Evolutionary conservation across 768 basidiomycete species (phyloP).

Genomic region (Pleurotus salmoneostramineus): DNA sequence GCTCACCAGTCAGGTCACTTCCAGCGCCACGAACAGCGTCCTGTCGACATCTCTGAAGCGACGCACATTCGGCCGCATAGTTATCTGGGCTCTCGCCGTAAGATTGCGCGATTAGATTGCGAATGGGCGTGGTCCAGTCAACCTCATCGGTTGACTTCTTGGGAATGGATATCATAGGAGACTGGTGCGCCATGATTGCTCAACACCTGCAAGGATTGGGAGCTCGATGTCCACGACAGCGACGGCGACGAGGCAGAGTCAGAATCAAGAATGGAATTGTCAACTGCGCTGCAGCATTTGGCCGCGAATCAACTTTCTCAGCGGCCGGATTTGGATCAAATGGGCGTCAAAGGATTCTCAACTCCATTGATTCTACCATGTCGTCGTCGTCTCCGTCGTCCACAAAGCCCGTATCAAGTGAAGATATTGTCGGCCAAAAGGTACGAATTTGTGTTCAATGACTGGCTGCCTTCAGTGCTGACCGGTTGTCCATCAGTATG

Average conservation of each 20-base stretch:
- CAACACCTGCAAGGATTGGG: background rate
- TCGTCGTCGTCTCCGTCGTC: slow-evolving; percentile 27
- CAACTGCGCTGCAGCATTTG: background rate
- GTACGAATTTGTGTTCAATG: slow-evolving; percentile 33
- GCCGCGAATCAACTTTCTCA: background rate
- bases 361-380: slow-evolving; percentile 21
- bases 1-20: slow-evolving; percentile 87
- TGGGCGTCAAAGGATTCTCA: background rate
- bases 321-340: background rate
- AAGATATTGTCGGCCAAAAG: slow-evolving; percentile 89
- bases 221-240: background rate
- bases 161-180: slow-evolving; percentile 89
- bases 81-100: slow-evolving; percentile 92
- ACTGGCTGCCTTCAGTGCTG: slow-evolving; percentile 9
- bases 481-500: slow-evolving; percentile 49
- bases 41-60: slow-evolving; percentile 87
- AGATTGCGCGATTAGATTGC: slow-evolving; percentile 80
- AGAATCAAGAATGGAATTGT: background rate
- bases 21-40: slow-evolving; percentile 97
- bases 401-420: slow-evolving; percentile 73
- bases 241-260: background rate
- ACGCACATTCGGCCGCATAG: slow-evolving; percentile 79
- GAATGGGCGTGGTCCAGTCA: slow-evolving; percentile 91
- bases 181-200: slow-evolving; percentile 63
- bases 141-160: slow-evolving; percentile 95